Percentiles rank a stretch among this genome's conserved stretches.
These are phyloP conservation scores for Linnemannia schmuckeri DNA, from an alignment of 192 early-diverging fungal species.

Conservation along the genomic window DNA sequence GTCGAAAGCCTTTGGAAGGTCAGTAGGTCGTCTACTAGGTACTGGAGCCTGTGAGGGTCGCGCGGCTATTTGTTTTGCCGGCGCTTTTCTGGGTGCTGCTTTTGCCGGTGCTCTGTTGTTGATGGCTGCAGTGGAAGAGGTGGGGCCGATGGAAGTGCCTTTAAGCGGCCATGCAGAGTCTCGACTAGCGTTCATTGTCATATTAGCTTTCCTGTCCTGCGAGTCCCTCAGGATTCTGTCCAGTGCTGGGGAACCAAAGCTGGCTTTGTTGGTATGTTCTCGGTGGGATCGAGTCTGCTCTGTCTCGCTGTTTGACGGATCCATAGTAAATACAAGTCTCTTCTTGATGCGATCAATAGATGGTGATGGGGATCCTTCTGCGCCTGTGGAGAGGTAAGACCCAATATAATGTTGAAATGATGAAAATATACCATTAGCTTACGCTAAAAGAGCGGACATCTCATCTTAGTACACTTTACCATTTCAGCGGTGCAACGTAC, in stretches of 20 bases:
- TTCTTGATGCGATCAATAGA: constrained; percentile 13
- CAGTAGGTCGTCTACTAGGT: background rate
- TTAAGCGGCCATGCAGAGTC: background rate
- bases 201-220: background rate
- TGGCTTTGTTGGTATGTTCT: background rate
- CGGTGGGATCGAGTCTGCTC: background rate
- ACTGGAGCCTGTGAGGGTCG: background rate
- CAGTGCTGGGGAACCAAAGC: constrained; percentile 6
- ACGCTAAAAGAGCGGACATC: background rate
- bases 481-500: background rate
- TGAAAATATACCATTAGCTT: background rate
- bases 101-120: background rate
- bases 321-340: constrained; percentile 11
- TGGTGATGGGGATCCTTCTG: constrained; percentile 17
- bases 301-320: background rate
- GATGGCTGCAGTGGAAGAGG: background rate
- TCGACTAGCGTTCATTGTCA: background rate
- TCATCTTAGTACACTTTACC: too few species aligned
- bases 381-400: background rate
- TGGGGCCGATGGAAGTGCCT: background rate
- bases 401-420: background rate
- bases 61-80: background rate
- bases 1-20: background rate
- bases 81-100: background rate
- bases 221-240: constrained; percentile 14